Conservation (phyloP, 768 basidiomycete species). For the Naganishia vishniacii region DNA sequence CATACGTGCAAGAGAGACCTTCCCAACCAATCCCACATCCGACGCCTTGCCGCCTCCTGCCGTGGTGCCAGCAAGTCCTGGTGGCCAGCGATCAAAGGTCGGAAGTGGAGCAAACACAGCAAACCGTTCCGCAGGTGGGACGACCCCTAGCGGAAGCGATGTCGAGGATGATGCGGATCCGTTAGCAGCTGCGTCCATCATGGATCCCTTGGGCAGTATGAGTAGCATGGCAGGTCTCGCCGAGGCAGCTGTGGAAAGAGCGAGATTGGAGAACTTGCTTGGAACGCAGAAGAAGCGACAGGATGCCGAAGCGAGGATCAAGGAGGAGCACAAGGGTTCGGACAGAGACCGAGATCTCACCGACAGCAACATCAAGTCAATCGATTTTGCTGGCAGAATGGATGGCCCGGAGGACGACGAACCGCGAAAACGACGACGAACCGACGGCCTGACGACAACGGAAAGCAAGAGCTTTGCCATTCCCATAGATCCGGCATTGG, state of each 20-base stretch:
- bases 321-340: neutral
- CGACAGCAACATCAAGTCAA: neutral
- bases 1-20: constrained; percentile 6
- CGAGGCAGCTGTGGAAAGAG: constrained; percentile 46
- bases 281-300: neutral
- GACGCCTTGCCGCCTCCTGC: constrained; percentile 35
- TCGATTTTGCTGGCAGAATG: neutral
- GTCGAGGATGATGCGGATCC: constrained; percentile 67
- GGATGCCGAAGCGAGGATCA: neutral
- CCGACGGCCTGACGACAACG: constrained; percentile 29
- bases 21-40: neutral
- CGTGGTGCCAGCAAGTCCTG: constrained; percentile 31
- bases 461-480: constrained; percentile 18
- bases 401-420: constrained; percentile 17
- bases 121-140: constrained; percentile 19
- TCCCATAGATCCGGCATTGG: constrained; percentile 17
- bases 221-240: constrained; percentile 47
- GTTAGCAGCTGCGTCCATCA: constrained; percentile 53
- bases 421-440: constrained; percentile 32
- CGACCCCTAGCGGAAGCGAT: constrained; percentile 54
- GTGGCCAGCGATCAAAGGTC: neutral
- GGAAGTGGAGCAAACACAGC: constrained; percentile 25
- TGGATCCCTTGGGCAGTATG: constrained; percentile 43
- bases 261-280: constrained; percentile 35
- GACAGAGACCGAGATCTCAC: neutral